Evolutionary conservation across 179 eudicot species (phyloP).

Genomic region (Silene vulgaris): DNA sequence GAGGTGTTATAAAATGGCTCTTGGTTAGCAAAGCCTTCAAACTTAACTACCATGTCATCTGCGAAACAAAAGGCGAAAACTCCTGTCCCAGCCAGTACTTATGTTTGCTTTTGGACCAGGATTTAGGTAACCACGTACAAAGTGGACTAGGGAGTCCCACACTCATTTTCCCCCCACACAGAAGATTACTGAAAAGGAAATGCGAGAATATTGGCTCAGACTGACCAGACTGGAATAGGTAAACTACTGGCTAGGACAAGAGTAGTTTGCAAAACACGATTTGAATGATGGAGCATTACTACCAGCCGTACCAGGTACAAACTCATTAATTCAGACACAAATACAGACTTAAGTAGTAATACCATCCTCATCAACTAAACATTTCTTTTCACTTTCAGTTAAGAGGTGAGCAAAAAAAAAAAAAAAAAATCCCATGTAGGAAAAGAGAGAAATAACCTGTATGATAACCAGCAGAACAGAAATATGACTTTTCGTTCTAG

Average conservation of each 20-base stretch:
- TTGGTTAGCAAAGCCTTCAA: background rate
- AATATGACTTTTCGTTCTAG: slow-evolving; percentile 77
- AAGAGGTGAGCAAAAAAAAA: background rate
- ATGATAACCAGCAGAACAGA: slow-evolving; percentile 64
- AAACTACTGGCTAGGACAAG: background rate
- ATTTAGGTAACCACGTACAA: background rate
- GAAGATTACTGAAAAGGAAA: background rate
- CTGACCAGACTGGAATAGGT: background rate
- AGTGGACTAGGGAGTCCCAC: background rate
- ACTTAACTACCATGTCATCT: background rate
- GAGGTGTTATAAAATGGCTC: background rate
- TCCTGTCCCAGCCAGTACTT: background rate
- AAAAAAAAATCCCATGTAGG: background rate
- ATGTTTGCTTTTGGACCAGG: background rate
- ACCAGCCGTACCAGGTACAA: background rate
- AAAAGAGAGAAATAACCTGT: slow-evolving; percentile 52
- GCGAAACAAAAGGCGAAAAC: background rate
- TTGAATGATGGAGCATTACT: background rate
- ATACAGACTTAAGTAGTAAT: background rate
- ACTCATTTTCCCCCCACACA: background rate
- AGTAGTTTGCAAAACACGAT: background rate
- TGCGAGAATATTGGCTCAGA: background rate
- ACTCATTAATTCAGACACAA: background rate
- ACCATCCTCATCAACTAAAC: background rate
- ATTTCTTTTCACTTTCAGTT: background rate